These are phyloP conservation scores for Amylocarpus encephaloides DNA, from an alignment of 2,329 filamentous ascomycete species.

Conservation along the genomic window DNA sequence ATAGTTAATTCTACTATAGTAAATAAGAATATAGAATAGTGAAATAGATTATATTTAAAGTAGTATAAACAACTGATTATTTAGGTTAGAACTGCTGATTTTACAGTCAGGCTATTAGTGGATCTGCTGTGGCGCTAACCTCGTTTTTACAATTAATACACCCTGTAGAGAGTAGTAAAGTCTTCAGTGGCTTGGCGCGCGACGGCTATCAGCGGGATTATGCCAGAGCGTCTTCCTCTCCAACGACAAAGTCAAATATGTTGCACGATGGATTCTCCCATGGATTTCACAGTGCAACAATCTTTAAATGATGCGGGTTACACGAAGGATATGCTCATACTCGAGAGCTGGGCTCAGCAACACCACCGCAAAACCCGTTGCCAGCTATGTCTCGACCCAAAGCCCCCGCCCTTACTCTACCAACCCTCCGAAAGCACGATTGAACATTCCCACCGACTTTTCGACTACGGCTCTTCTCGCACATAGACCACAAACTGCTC, in stretches of 20 bases:
- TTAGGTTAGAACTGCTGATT: no score
- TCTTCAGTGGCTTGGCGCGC: background rate
- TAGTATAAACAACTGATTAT: no score
- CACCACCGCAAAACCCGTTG: slow-evolving; percentile 5
- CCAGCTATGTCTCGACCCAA: background rate
- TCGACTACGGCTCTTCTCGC: slow-evolving; percentile 72
- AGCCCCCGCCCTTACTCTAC: slow-evolving; percentile 26
- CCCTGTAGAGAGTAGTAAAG: no score
- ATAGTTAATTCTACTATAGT: no score
- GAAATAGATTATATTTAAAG: no score
- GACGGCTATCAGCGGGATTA: background rate
- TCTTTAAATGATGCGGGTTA: slow-evolving; percentile 19
- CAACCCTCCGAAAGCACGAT: slow-evolving; percentile 49
- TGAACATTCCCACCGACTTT: slow-evolving; percentile 88
- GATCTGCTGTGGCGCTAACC: no score
- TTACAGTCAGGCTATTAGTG: no score
- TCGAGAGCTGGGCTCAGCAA: background rate
- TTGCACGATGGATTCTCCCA: slow-evolving; percentile 7
- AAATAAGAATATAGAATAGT: no score
- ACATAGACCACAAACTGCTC: slow-evolving; percentile 67
- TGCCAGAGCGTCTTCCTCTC: background rate
- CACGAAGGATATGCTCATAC: slow-evolving; percentile 9
- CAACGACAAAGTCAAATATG: background rate
- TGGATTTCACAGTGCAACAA: slow-evolving; percentile 6
- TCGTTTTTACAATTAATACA: no score